A percentile compares a stretch with the other conserved stretches of the same genome.
Evolutionary conservation across 495 filamentous ascomycete genomes (phyloP).

Genomic region (Clavariopsis aquatica): DNA sequence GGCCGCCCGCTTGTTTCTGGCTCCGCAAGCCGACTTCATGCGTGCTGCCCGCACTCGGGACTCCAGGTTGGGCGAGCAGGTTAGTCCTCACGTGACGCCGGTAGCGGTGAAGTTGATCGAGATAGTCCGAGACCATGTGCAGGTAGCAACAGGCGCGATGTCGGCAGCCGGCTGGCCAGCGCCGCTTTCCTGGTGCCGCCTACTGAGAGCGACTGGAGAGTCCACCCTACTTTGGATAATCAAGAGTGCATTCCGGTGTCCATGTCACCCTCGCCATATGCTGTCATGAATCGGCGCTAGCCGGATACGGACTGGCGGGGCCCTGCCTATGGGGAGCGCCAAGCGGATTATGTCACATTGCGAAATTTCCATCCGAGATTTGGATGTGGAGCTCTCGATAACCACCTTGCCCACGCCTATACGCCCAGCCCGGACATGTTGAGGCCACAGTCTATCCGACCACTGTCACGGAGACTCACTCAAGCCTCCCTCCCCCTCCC

Average conservation of each 20-base stretch:
- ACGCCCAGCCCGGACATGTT: conserved; percentile 25
- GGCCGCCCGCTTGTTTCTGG: not conserved
- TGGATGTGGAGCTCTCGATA: not conserved
- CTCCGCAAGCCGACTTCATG: not conserved
- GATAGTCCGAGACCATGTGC: no score
- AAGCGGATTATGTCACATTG: not conserved
- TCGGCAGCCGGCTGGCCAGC: no score
- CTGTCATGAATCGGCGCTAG: not conserved
- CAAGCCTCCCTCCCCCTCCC: conserved; percentile 4
- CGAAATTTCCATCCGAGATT: not conserved
- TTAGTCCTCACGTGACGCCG: not conserved
- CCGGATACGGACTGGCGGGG: not conserved
- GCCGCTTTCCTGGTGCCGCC: no score
- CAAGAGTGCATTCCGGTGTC: no score
- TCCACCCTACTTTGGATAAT: no score
- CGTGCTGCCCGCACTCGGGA: not conserved
- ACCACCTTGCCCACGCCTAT: not conserved
- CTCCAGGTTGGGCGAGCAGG: not conserved
- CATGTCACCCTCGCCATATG: no score
- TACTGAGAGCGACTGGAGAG: no score
- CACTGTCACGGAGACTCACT: conserved; percentile 28
- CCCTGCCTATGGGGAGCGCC: not conserved
- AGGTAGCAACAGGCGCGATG: no score
- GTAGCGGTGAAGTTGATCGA: no score
- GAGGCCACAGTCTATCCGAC: conserved; percentile 27